Conservation (phyloP, 441 rosid genomes). For the Gossypium gossypioides region DNA sequence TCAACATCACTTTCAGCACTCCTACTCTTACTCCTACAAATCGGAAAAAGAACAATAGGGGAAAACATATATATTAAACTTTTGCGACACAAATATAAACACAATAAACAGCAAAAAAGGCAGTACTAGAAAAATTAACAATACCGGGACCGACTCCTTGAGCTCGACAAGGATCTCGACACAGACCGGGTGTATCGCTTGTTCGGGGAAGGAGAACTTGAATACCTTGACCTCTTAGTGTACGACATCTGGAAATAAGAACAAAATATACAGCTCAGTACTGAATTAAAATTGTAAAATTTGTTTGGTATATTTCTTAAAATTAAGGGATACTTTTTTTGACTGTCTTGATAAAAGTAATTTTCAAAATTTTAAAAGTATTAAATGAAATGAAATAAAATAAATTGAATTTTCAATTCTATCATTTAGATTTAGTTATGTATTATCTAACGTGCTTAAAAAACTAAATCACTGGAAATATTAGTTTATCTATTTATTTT, state of each 20-base stretch:
- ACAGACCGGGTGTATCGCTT: conserved; percentile 43
- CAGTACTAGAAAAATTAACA: background rate
- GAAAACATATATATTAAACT: background rate
- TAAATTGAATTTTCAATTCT: too few species aligned
- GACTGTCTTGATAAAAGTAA: too few species aligned
- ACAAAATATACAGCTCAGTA: background rate
- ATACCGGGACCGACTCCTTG: conserved; percentile 48
- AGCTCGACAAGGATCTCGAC: conserved; percentile 44
- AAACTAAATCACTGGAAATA: too few species aligned
- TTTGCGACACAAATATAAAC: background rate
- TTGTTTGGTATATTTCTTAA: too few species aligned
- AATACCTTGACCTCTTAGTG: conserved; percentile 57
- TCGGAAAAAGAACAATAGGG: background rate
- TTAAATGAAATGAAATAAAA: too few species aligned
- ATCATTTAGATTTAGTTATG: too few species aligned
- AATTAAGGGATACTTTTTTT: too few species aligned
- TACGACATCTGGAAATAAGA: conserved; percentile 50
- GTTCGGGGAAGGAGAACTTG: conserved; percentile 47
- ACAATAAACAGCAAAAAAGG: background rate
- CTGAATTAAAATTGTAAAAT: too few species aligned
- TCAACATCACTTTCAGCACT: conserved; percentile 56
- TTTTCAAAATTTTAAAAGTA: too few species aligned
- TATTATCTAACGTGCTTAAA: too few species aligned
- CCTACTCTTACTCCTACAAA: conserved; percentile 59
- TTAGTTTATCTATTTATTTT: too few species aligned